A percentile compares a stretch with the other conserved stretches of the same genome.
Conservation (phyloP, 306 rosid genomes). For the Quercus aquifolioides region DNA sequence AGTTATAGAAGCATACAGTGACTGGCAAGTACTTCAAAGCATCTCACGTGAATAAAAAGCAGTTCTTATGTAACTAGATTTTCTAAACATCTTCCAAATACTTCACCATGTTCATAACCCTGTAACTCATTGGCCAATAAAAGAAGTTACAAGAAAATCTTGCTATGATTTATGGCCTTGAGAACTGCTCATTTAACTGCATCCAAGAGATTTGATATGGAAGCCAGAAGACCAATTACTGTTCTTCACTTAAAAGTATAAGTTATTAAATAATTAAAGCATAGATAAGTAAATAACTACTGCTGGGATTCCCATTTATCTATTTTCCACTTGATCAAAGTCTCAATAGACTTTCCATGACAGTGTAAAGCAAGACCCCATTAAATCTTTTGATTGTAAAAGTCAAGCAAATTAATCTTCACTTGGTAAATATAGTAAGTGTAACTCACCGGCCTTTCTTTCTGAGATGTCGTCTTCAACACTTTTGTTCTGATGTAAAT, state of each 20-base stretch:
- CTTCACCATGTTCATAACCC: not conserved
- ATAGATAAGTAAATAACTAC: not conserved
- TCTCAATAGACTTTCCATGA: not conserved
- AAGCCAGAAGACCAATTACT: not conserved
- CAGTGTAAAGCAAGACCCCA: not conserved
- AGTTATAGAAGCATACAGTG: slow-evolving; percentile 8
- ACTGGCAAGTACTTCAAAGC: slow-evolving; percentile 6
- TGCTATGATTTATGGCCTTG: not conserved
- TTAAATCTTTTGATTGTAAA: not conserved
- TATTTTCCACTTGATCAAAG: not conserved
- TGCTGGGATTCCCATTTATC: not conserved
- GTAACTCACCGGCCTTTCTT: slow-evolving; percentile 49
- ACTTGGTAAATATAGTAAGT: slow-evolving; percentile 1
- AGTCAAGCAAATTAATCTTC: not conserved
- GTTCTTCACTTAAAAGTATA: not conserved
- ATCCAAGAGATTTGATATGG: not conserved
- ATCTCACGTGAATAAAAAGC: not conserved
- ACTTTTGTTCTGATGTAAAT: slow-evolving; percentile 36
- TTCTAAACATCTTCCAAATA: not conserved
- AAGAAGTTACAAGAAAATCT: not conserved
- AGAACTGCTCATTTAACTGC: not conserved
- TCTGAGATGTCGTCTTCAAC: slow-evolving; percentile 33
- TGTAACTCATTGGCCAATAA: not conserved
- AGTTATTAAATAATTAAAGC: not conserved
- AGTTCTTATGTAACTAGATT: not conserved